Percentiles rank a stretch among this genome's conserved stretches.
phyloP scores from a whole-genome alignment of 345 rosid species.

The Acer campestre region DNA sequence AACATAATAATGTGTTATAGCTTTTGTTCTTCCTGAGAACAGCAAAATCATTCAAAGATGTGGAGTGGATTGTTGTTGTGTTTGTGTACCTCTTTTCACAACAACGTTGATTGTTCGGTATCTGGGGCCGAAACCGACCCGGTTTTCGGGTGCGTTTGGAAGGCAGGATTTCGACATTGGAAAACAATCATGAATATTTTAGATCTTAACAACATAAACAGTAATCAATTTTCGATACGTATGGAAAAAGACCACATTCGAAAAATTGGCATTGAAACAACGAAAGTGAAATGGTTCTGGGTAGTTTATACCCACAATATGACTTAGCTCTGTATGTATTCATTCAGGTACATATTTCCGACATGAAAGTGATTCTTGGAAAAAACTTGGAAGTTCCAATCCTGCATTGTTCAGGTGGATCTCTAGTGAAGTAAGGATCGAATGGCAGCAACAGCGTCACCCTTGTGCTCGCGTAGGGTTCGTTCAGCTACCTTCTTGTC shows the following conservation, averaged over 20 bases:
- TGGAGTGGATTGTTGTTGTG: neutral
- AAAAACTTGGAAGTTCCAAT: neutral
- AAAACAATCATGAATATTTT: no score
- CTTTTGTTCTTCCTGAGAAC: neutral
- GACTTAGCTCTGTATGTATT: neutral
- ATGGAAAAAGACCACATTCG: neutral
- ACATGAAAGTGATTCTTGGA: neutral
- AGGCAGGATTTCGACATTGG: no score
- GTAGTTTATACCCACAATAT: neutral
- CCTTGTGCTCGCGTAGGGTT: constrained; percentile 93
- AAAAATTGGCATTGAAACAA: neutral
- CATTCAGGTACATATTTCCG: neutral
- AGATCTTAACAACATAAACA: no score
- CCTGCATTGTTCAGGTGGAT: neutral
- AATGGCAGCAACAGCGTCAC: constrained; percentile 92
- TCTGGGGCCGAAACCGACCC: no score
- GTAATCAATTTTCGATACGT: neutral
- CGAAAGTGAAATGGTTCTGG: neutral
- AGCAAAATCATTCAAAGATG: neutral
- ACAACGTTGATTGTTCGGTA: neutral
- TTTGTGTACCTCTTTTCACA: neutral
- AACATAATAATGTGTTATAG: neutral
- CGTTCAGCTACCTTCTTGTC: constrained; percentile 92
- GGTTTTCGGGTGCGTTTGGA: no score
- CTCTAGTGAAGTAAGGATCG: constrained; percentile 66